Evolutionary conservation across 148 eudicot species (phyloP).

Genomic region (Chenopodium berlandieri): DNA sequence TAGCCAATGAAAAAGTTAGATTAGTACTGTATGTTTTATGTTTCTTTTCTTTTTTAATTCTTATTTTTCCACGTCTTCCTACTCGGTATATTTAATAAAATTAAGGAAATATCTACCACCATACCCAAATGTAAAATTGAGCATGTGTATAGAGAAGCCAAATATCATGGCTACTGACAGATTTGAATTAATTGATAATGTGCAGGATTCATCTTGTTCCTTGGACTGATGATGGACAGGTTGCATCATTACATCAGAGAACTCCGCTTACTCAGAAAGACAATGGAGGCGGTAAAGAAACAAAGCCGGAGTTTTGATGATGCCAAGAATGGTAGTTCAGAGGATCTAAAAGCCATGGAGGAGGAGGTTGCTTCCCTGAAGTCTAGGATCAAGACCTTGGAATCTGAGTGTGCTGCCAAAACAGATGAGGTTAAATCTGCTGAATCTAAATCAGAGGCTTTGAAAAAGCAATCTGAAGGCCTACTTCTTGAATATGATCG

Average conservation of each 20-base stretch:
- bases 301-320: slow-evolving; percentile 42
- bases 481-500: slow-evolving; percentile 46
- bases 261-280: slow-evolving; percentile 39
- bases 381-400: slow-evolving; percentile 36
- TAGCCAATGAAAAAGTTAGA: background rate
- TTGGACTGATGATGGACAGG: slow-evolving; percentile 49
- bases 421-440: slow-evolving; percentile 36
- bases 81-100: background rate
- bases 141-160: background rate
- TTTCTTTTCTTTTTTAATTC: background rate
- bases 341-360: slow-evolving; percentile 31
- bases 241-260: slow-evolving; percentile 50
- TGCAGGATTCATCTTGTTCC: slow-evolving; percentile 51
- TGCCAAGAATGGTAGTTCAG: slow-evolving; percentile 26
- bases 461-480: slow-evolving; percentile 51
- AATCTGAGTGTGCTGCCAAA: slow-evolving; percentile 40
- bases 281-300: slow-evolving; percentile 46
- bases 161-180: slow-evolving; percentile 10
- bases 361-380: slow-evolving; percentile 35
- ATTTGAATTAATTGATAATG: background rate
- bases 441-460: slow-evolving; percentile 37
- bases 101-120: background rate
- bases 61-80: background rate
- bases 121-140: background rate
- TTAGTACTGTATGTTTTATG: background rate